Percentiles rank a stretch among this genome's conserved stretches.
Evolutionary conservation across 768 basidiomycete species (phyloP).

Genomic region (Suillus cothurnatus): DNA sequence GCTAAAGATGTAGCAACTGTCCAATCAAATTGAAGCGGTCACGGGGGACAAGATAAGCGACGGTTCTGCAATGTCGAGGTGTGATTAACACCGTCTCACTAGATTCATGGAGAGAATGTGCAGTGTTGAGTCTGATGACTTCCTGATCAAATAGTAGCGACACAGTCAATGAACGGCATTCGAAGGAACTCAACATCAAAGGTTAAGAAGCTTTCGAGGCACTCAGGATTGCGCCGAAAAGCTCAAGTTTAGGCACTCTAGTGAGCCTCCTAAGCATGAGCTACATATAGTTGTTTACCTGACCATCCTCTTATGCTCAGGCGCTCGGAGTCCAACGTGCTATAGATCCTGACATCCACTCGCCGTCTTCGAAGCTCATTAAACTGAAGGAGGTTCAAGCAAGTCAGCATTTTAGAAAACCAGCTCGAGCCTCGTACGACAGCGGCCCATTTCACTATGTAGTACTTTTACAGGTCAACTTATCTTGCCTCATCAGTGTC

Average conservation of each 20-base stretch:
- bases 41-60: conserved; percentile 16
- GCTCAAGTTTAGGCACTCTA: conserved; percentile 62
- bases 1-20: conserved; percentile 20
- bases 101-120: conserved; percentile 4
- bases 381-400: conserved; percentile 36
- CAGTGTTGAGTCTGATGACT: conserved; percentile 20
- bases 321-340: conserved; percentile 72
- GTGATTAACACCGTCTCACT: conserved; percentile 11
- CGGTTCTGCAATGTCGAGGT: conserved; percentile 14
- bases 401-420: conserved; percentile 66
- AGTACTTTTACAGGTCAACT: conserved; percentile 37
- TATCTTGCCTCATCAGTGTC: conserved; percentile 36
- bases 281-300: conserved; percentile 29
- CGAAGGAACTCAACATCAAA: background rate
- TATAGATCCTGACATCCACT: conserved; percentile 77
- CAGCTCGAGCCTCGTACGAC: conserved; percentile 46
- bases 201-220: conserved; percentile 39
- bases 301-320: background rate
- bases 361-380: conserved; percentile 24
- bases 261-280: too few species aligned
- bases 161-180: background rate
- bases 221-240: conserved; percentile 82
- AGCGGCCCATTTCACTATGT: conserved; percentile 44
- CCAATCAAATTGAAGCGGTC: conserved; percentile 20
- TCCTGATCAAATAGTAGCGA: background rate